Evolutionary conservation across 1,284 basidiomycete species (phyloP), one percentile per base, ranked within the genome.

Genomic region (Mycena citricolor): DNA sequence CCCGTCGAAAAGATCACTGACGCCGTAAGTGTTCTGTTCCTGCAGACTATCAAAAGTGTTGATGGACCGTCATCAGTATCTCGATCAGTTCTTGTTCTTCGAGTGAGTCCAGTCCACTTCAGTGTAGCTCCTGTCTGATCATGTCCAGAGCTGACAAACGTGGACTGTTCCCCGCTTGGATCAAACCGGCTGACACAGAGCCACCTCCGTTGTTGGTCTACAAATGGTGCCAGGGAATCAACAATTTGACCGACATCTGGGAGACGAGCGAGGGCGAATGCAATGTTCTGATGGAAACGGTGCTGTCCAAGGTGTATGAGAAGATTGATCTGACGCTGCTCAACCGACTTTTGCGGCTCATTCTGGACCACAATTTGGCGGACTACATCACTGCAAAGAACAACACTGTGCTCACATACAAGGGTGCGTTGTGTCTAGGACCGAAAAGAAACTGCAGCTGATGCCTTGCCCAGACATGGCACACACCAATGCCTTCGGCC

Each of bases 331-430:
- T 97, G 55, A 98, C 94, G 0, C 72, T 97, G 24, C 79, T 98
- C 54, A 95, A 97, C 66, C 88, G 93, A 59, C 77, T 98, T 4
- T 74, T 97, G 28, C 89, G 94, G 43, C 81, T 97, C 32, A 95
- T 98, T 58, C 76, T 97, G 55, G 94, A 98, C 61, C 94, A 97
- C 73, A 98, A 98, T 64, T 65, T 98, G 71, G 94, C 94, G 16
- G 94, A 97, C 62, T 98, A 97, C 66, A 97, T 97, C 63, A 98
- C 94, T 2, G 89, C 93, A 17, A 97, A 97, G 80, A 97, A 97
- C 73, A 98, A 97, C 65, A 91, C 90, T 0, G 86, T 90, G 4
- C 64, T 95, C 55, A 94, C 92, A 1, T 95, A 94, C 74, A 95
- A 94, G 71, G 65, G 68, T 56, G 61, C 58, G 39, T 31, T 4